Percentiles rank a stretch among this genome's conserved stretches.
Evolutionary conservation across 257 asterid genomes (phyloP).

Genomic region (Plantago ovata): DNA sequence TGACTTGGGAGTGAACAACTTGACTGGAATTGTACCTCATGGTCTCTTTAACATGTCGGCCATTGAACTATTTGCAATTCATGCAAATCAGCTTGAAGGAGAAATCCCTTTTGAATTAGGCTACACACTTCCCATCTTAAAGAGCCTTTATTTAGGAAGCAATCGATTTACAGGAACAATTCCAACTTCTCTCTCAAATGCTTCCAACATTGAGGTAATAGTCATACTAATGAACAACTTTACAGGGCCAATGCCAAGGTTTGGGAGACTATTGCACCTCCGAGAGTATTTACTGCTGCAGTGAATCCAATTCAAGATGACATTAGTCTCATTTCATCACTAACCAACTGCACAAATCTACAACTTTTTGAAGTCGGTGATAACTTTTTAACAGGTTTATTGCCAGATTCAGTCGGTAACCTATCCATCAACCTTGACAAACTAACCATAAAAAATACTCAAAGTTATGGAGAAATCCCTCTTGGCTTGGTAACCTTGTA

Average conservation of each 20-base stretch:
- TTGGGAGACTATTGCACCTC: conserved; percentile 22
- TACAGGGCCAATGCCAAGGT: conserved; percentile 25
- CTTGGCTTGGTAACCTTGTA: conserved; percentile 16
- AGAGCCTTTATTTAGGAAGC: conserved; percentile 1
- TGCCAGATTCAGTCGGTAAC: conserved; percentile 31
- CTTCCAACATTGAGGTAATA: conserved; percentile 7
- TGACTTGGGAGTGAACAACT: conserved; percentile 12
- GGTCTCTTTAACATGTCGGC: conserved; percentile 27
- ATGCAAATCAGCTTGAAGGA: conserved; percentile 21
- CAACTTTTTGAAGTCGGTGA: conserved; percentile 7
- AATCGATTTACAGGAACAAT: conserved; percentile 20
- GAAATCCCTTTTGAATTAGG: conserved; percentile 7
- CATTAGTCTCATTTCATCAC: conserved; percentile 23
- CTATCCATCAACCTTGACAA: conserved; percentile 26
- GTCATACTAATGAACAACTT: conserved; percentile 12
- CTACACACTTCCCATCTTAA: conserved; percentile 20
- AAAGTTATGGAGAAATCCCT: conserved; percentile 18
- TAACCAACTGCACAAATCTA: conserved; percentile 33
- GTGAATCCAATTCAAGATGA: conserved; percentile 19
- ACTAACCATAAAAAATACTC: conserved; percentile 23
- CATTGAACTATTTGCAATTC: conserved; percentile 3
- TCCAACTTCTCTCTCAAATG: conserved; percentile 26
- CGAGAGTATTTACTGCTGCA: background rate
- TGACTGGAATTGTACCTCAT: conserved; percentile 22
- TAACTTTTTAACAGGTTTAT: conserved; percentile 27